Conservation (phyloP, 73 alveolate species). For the Paramecium primaurelia region DNA sequence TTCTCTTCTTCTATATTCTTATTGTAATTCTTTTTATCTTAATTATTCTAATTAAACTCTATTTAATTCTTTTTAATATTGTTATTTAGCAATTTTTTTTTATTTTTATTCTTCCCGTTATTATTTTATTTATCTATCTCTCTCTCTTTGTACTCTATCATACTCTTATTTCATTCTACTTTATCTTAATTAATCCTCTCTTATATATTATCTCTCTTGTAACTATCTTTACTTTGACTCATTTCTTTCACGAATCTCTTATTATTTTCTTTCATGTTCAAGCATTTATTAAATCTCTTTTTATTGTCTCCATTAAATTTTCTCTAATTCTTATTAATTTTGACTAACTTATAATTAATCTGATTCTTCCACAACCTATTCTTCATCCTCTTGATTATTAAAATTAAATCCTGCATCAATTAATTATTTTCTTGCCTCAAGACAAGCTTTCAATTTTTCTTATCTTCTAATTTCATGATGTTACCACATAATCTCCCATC, state of each 20-base stretch:
- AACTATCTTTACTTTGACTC: neutral
- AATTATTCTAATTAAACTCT: neutral
- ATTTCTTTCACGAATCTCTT: slow-evolving; percentile 10
- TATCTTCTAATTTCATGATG: neutral
- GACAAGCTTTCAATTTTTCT: neutral
- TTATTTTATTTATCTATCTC: slow-evolving; percentile 1
- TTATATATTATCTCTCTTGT: neutral
- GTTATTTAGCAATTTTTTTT: neutral
- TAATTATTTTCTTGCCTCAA: neutral
- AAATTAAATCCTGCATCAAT: neutral
- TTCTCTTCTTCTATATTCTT: neutral
- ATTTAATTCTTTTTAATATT: neutral
- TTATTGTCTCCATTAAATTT: neutral
- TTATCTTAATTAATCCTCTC: neutral
- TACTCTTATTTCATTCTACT: neutral
- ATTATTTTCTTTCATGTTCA: neutral
- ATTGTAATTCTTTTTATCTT: neutral
- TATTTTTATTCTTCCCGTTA: slow-evolving; percentile 8
- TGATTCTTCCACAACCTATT: neutral
- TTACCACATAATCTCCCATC: neutral
- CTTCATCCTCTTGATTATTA: neutral
- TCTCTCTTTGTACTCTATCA: neutral
- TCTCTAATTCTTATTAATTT: neutral
- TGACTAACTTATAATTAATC: neutral
- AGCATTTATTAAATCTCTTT: neutral